These are phyloP conservation scores for Solanum appendiculatum DNA, from an alignment of 257 asterid species.

Conservation along the genomic window DNA sequence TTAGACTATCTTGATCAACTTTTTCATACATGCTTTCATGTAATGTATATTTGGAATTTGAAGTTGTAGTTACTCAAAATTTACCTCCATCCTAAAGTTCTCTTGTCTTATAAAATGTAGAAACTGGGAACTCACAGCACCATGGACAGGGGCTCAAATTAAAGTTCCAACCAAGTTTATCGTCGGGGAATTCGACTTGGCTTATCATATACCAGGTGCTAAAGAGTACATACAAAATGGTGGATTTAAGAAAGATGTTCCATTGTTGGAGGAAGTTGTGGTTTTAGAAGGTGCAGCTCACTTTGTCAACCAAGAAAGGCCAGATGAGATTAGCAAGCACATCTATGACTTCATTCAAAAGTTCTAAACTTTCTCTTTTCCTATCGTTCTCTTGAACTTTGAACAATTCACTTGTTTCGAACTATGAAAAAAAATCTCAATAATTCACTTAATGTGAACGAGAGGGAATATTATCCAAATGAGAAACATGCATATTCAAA, in stretches of 20 bases:
- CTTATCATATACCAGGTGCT: not conserved
- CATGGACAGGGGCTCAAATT: conserved; percentile 17
- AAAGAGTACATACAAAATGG: conserved; percentile 15
- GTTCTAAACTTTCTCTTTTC: not conserved
- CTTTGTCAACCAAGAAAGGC: conserved; percentile 3
- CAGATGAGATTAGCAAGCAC: conserved; percentile 1
- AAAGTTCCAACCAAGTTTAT: conserved; percentile 12
- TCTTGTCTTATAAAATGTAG: not conserved
- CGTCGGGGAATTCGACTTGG: conserved; percentile 8
- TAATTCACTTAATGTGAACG: too few species aligned
- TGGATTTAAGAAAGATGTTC: conserved; percentile 5
- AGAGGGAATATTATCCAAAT: too few species aligned
- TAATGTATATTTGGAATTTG: not conserved
- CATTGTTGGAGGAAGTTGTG: conserved; percentile 5
- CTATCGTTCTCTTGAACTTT: too few species aligned
- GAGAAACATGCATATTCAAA: too few species aligned
- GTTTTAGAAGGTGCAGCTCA: conserved; percentile 9
- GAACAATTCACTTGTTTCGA: too few species aligned
- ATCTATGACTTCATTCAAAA: conserved; percentile 3
- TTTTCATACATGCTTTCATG: not conserved
- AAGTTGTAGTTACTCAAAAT: not conserved
- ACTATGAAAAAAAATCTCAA: too few species aligned
- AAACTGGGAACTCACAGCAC: conserved; percentile 12
- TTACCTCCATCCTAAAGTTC: not conserved
- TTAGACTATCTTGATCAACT: not conserved